Percentiles rank a stretch among this genome's conserved stretches.
These are phyloP conservation scores for Coemansia sp. DNA, from an alignment of 192 early-diverging fungal species.

Conservation along the genomic window DNA sequence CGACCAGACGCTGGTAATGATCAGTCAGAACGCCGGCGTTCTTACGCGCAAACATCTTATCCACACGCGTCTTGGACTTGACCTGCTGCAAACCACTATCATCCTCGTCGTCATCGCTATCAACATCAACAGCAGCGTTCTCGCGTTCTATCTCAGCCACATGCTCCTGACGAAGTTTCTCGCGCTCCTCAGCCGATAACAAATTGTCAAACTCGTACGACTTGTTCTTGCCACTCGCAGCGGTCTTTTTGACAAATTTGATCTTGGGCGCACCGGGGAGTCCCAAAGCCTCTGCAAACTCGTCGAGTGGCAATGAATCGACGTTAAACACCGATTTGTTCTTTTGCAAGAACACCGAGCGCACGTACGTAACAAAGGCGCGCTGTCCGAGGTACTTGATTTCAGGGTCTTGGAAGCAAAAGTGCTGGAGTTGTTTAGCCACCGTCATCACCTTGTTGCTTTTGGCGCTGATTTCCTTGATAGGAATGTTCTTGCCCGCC, in stretches of 20 bases:
- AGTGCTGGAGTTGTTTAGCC: slow-evolving; percentile 79
- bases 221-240: slow-evolving; percentile 62
- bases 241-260: slow-evolving; percentile 77
- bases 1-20: slow-evolving; percentile 87
- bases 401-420: slow-evolving; percentile 92
- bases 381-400: slow-evolving; percentile 97
- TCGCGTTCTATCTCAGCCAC: slow-evolving; percentile 34
- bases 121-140: slow-evolving; percentile 30
- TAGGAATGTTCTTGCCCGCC: slow-evolving; percentile 76
- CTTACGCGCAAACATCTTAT: slow-evolving; percentile 91
- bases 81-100: slow-evolving; percentile 5
- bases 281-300: slow-evolving; percentile 87
- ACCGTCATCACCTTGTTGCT: slow-evolving; percentile 79
- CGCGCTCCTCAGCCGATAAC: slow-evolving; percentile 52
- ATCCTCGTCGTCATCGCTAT: slow-evolving; percentile 19
- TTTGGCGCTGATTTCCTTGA: slow-evolving; percentile 89
- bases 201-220: slow-evolving; percentile 58
- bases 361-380: slow-evolving; percentile 93
- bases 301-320: slow-evolving; percentile 80
- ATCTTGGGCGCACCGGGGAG: slow-evolving; percentile 94
- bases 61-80: slow-evolving; percentile 73
- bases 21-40: slow-evolving; percentile 89
- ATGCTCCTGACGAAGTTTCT: slow-evolving; percentile 21
- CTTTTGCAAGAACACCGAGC: slow-evolving; percentile 86
- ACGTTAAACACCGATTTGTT: slow-evolving; percentile 93